These are phyloP conservation scores for Quercus suber DNA, from an alignment of 306 rosid genomes.

Conservation along the genomic window DNA sequence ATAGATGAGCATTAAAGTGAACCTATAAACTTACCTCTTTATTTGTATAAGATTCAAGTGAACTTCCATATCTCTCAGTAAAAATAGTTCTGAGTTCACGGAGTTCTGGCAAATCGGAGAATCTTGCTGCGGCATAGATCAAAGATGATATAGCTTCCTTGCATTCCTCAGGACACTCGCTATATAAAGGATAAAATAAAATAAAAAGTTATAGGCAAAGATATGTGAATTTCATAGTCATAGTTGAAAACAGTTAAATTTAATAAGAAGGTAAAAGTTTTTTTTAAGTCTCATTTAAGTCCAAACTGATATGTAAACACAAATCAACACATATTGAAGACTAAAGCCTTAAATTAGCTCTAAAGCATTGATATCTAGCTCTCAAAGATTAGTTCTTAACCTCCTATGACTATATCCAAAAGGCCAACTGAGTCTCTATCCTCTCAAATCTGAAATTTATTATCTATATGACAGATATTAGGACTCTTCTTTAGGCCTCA, in stretches of 20 bases:
- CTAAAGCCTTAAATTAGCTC: neutral
- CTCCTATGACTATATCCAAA: too few relatives aligned
- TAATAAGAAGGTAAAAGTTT: neutral
- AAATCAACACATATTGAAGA: neutral
- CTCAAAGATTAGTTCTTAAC: neutral
- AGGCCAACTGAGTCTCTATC: too few relatives aligned
- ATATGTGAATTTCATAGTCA: neutral
- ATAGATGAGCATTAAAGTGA: neutral
- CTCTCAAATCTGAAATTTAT: too few relatives aligned
- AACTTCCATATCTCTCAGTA: conserved; percentile 50
- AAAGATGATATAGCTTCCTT: conserved; percentile 71
- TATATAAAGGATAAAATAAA: conserved; percentile 14
- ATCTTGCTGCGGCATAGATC: conserved; percentile 71
- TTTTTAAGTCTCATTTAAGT: neutral
- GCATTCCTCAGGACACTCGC: conserved; percentile 93
- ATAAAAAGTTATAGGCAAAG: neutral
- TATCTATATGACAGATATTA: too few relatives aligned
- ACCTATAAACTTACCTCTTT: conserved; percentile 56
- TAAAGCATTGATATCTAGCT: neutral
- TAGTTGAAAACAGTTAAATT: neutral
- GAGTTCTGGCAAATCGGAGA: conserved; percentile 73
- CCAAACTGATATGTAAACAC: neutral
- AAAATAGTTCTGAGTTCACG: conserved; percentile 61
- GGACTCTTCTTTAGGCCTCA: too few relatives aligned
- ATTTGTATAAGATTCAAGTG: conserved; percentile 41